Percentiles rank a stretch among this genome's conserved stretches.
Conservation (phyloP, 352 stramenopile species). For the Detonula confervacea region DNA sequence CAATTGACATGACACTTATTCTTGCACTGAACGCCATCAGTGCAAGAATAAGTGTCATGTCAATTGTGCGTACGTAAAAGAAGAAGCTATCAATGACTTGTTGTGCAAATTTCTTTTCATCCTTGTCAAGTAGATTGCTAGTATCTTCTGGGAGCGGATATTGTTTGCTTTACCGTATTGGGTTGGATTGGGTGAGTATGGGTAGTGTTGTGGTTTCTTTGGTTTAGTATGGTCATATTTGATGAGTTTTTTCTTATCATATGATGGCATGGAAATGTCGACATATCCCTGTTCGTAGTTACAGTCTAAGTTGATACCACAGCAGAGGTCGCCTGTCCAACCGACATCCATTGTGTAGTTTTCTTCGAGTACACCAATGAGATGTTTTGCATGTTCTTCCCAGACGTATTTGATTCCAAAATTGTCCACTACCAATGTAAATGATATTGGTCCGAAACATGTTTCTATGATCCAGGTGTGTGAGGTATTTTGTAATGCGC, state of each 20-base stretch:
- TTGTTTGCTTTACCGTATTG: slow-evolving; percentile 13
- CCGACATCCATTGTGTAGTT: too few relatives aligned
- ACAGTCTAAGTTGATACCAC: too few relatives aligned
- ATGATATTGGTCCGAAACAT: too few relatives aligned
- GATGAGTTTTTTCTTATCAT: slow-evolving; percentile 16
- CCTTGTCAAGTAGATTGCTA: background rate
- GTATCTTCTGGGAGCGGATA: background rate
- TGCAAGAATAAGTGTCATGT: too few relatives aligned
- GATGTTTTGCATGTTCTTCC: too few relatives aligned
- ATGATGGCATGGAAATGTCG: slow-evolving; percentile 7
- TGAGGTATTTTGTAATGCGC: too few relatives aligned
- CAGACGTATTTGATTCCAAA: background rate
- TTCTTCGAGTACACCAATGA: too few relatives aligned
- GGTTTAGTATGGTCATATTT: background rate
- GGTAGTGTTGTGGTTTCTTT: background rate
- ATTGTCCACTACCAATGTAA: too few relatives aligned
- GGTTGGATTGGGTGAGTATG: slow-evolving; percentile 10
- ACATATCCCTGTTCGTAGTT: background rate
- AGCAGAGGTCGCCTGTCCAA: too few relatives aligned
- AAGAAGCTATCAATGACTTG: slow-evolving; percentile 38
- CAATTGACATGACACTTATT: too few relatives aligned
- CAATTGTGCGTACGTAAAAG: slow-evolving; percentile 45
- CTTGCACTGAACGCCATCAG: too few relatives aligned
- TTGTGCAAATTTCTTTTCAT: slow-evolving; percentile 22
- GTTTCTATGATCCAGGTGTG: too few relatives aligned